Percentiles rank a stretch among this genome's conserved stretches.
Conservation (phyloP, 805 yeast genomes). For the Schizosaccharomyces cryophilus region DNA sequence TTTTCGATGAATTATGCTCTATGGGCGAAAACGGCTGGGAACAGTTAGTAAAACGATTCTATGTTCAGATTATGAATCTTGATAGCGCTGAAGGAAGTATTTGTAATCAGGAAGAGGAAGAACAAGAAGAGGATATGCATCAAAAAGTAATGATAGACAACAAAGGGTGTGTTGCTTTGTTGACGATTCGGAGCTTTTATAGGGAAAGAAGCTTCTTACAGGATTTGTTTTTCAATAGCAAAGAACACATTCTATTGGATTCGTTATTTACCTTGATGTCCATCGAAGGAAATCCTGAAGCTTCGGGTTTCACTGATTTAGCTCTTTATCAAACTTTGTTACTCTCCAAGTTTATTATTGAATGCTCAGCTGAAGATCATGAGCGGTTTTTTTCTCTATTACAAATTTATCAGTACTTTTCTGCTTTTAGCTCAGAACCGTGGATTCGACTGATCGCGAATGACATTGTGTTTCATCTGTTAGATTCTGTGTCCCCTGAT, state of each 20-base stretch:
- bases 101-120: no score
- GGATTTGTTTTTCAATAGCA: neutral
- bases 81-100: no score
- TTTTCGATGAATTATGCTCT: no score
- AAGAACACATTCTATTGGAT: neutral
- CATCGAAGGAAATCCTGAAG: neutral
- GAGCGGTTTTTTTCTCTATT: neutral
- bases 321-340: neutral
- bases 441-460: neutral
- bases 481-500: neutral
- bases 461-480: neutral
- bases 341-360: neutral
- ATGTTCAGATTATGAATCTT: no score
- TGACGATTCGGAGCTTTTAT: neutral
- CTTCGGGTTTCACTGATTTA: neutral
- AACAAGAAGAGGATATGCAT: no score
- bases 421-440: neutral
- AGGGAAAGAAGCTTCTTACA: neutral
- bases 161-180: neutral
- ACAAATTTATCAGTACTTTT: neutral
- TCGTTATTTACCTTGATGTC: neutral
- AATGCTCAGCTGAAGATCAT: neutral
- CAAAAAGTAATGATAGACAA: neutral
- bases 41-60: no score
- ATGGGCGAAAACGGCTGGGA: no score